Evolutionary conservation across 2,329 filamentous ascomycete species (phyloP).

Genomic region (Xylaria sp.): DNA sequence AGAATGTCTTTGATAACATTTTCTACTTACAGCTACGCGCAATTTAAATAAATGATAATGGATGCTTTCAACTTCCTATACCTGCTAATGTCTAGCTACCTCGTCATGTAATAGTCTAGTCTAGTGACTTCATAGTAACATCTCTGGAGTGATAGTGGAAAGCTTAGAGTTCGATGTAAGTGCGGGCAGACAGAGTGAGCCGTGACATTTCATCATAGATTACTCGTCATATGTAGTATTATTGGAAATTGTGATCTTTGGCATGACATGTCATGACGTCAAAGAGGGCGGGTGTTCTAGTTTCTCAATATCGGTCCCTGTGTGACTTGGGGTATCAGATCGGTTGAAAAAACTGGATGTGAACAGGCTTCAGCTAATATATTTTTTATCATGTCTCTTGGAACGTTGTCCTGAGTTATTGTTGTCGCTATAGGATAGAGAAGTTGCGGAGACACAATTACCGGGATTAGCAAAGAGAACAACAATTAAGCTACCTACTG

Average conservation of each 20-base stretch:
- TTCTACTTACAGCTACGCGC: not conserved
- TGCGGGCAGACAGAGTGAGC: not conserved
- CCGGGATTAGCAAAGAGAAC: too few species aligned
- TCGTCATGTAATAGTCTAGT: not conserved
- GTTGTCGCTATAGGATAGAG: not conserved
- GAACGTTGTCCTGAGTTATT: not conserved
- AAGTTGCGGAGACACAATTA: too few species aligned
- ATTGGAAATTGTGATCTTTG: slow-evolving; percentile 15
- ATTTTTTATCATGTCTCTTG: not conserved
- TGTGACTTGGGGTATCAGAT: not conserved
- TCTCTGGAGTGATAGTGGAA: not conserved
- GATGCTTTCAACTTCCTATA: not conserved
- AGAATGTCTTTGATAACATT: too few species aligned
- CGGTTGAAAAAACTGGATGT: not conserved
- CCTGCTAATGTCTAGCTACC: not conserved
- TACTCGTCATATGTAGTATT: slow-evolving; percentile 17
- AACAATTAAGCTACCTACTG: too few species aligned
- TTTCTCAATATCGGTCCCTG: not conserved
- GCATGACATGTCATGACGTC: slow-evolving; percentile 41
- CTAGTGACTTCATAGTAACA: slow-evolving; percentile 8
- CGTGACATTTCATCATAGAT: slow-evolving; percentile 43
- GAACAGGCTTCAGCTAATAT: not conserved
- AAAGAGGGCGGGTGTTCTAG: slow-evolving; percentile 6
- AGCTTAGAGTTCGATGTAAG: slow-evolving; percentile 6
- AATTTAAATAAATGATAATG: not conserved